Conservation (phyloP, 352 stramenopile species). For the Phytophthora nicotianae region DNA sequence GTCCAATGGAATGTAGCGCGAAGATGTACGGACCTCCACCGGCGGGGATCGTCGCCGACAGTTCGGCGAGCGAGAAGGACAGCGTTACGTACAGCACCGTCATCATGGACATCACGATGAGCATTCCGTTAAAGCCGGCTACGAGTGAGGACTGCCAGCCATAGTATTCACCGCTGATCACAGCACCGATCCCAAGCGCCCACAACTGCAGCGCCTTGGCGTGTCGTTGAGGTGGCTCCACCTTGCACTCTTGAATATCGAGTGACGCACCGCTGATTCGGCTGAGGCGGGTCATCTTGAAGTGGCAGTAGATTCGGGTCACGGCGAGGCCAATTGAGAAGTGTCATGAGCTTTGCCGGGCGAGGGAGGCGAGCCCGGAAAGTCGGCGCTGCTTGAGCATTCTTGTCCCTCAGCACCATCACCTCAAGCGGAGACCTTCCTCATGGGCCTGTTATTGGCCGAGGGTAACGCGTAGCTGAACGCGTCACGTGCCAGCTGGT, state of each 20-base stretch:
- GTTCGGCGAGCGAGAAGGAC: constrained; percentile 69
- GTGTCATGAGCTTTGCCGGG: neutral
- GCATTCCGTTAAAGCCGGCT: constrained; percentile 59
- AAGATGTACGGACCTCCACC: constrained; percentile 70
- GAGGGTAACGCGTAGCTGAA: constrained; percentile 8
- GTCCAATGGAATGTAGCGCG: constrained; percentile 56
- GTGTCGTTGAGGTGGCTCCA: constrained; percentile 38
- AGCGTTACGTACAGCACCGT: constrained; percentile 67
- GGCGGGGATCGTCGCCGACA: constrained; percentile 56
- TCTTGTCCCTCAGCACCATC: constrained; percentile 21
- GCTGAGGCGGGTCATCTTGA: constrained; percentile 29
- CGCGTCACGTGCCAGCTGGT: constrained; percentile 25
- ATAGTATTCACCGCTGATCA: constrained; percentile 56
- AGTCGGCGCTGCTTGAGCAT: constrained; percentile 1
- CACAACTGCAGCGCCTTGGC: constrained; percentile 61
- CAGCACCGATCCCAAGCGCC: constrained; percentile 52
- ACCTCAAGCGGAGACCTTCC: constrained; percentile 17
- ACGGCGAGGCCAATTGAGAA: constrained; percentile 23
- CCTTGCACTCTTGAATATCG: constrained; percentile 28
- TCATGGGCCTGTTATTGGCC: constrained; percentile 17
- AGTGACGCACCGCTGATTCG: constrained; percentile 29
- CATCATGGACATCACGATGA: constrained; percentile 59
- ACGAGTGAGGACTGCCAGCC: constrained; percentile 64
- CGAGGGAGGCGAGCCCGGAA: constrained; percentile 1
- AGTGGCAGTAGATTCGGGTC: neutral